These are phyloP conservation scores for Perkinsela sp. DNA, from an alignment of 208 protist genomes.

Conservation along the genomic window DNA sequence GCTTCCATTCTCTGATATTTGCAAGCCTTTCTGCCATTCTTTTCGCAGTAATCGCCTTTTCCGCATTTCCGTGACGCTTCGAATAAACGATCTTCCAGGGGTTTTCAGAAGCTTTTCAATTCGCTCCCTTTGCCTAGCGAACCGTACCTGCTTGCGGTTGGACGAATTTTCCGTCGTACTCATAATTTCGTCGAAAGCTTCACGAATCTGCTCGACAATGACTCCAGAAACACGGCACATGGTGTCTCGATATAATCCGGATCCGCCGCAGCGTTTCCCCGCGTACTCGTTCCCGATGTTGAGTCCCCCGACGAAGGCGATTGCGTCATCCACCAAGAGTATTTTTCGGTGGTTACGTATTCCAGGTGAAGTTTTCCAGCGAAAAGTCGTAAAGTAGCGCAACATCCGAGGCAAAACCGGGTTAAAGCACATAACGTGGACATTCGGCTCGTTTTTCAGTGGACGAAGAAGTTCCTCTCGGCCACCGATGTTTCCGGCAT, in stretches of 20 bases:
- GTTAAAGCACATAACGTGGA: slow-evolving; percentile 35
- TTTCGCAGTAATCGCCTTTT: background rate
- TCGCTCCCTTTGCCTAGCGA: background rate
- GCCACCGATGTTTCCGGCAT: slow-evolving; percentile 56
- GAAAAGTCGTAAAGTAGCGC: slow-evolving; percentile 25
- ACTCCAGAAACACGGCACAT: slow-evolving; percentile 40
- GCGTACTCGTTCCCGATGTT: slow-evolving; percentile 73
- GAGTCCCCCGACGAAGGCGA: slow-evolving; percentile 65
- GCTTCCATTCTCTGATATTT: background rate
- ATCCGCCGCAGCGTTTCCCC: slow-evolving; percentile 19
- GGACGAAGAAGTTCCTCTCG: slow-evolving; percentile 22
- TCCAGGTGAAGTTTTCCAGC: slow-evolving; percentile 35
- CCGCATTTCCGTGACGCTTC: background rate
- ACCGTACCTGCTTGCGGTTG: slow-evolving; percentile 7
- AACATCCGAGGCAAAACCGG: slow-evolving; percentile 37
- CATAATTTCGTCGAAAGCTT: slow-evolving; percentile 53
- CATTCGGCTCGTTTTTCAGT: slow-evolving; percentile 23
- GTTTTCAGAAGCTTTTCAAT: background rate
- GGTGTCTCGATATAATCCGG: slow-evolving; percentile 46
- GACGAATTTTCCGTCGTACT: slow-evolving; percentile 11
- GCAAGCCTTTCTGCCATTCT: background rate
- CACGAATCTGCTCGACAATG: slow-evolving; percentile 24
- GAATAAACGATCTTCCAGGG: background rate
- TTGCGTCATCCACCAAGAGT: slow-evolving; percentile 27
- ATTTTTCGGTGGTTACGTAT: slow-evolving; percentile 70